These are phyloP conservation scores for Leccinum arenicola DNA, from an alignment of 768 basidiomycete species.

Conservation along the genomic window DNA sequence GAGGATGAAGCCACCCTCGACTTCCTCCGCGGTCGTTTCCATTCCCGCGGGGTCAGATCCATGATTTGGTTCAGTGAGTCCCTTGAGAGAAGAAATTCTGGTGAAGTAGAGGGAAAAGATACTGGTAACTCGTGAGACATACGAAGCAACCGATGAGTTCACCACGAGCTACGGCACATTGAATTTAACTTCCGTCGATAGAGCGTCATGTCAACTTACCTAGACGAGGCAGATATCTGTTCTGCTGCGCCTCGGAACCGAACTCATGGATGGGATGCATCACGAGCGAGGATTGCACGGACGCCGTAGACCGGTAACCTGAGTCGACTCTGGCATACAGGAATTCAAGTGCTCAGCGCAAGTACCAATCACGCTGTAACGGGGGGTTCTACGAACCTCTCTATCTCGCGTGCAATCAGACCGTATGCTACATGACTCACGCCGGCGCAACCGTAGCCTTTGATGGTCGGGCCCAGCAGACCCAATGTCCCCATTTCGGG, in stretches of 20 bases:
- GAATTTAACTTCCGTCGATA: slow-evolving; percentile 4
- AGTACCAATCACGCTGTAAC: not conserved
- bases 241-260: slow-evolving; percentile 86
- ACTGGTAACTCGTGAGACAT: slow-evolving; percentile 30
- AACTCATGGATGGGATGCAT: slow-evolving; percentile 95
- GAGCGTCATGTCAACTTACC: slow-evolving; percentile 39
- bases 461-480: slow-evolving; percentile 86
- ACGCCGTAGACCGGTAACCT: slow-evolving; percentile 91
- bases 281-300: slow-evolving; percentile 93
- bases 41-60: slow-evolving; percentile 98
- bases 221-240: slow-evolving; percentile 82
- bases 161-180: slow-evolving; percentile 57
- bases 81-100: slow-evolving; percentile 44
- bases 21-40: slow-evolving; percentile 88
- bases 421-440: slow-evolving; percentile 91
- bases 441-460: slow-evolving; percentile 93
- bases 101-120: not conserved
- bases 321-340: slow-evolving; percentile 74
- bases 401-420: slow-evolving; percentile 89
- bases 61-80: slow-evolving; percentile 94
- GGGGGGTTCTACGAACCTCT: slow-evolving; percentile 51
- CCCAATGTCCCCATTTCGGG: slow-evolving; percentile 93
- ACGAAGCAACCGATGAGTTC: slow-evolving; percentile 93
- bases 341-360: not conserved
- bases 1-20: slow-evolving; percentile 79